Conservation (phyloP, 2,329 filamentous ascomycete genomes). For the Fusarium mexicanum region DNA sequence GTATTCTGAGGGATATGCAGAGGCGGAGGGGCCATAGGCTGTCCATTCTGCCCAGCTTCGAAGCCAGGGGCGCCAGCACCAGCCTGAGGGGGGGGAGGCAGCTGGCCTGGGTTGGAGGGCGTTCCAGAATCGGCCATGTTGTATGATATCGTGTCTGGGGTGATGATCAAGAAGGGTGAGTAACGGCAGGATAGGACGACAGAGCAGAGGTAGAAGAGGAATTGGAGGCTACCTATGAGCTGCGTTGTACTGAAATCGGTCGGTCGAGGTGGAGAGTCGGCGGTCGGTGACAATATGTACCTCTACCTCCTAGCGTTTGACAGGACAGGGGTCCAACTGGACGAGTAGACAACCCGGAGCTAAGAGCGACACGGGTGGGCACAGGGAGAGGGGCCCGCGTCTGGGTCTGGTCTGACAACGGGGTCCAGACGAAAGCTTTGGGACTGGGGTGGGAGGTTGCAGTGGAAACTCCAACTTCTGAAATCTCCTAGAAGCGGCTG, state of each 20-base stretch:
- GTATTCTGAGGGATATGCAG: conserved; percentile 96
- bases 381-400: conserved; percentile 5
- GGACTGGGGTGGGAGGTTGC: conserved; percentile 4
- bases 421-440: conserved; percentile 12
- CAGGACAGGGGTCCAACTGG: conserved; percentile 37
- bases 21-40: conserved; percentile 87
- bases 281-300: conserved; percentile 42
- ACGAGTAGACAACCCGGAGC: conserved; percentile 23
- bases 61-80: conserved; percentile 79
- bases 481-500: neutral
- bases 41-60: conserved; percentile 76
- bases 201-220: conserved; percentile 34
- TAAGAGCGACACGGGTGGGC: conserved; percentile 35
- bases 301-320: conserved; percentile 41
- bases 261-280: conserved; percentile 44
- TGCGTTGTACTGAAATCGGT: conserved; percentile 37
- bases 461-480: conserved; percentile 22
- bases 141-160: conserved; percentile 28
- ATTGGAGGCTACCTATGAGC: conserved; percentile 43
- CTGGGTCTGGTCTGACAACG: conserved; percentile 33
- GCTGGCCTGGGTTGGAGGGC: conserved; percentile 69
- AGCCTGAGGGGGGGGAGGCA: conserved; percentile 75
- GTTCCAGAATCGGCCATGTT: conserved; percentile 82
- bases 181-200: conserved; percentile 23
- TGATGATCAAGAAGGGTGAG: conserved; percentile 28